Base-by-base conservation (phyloP, 441 rosid genomes). In the Croton laevigatus region DNA sequence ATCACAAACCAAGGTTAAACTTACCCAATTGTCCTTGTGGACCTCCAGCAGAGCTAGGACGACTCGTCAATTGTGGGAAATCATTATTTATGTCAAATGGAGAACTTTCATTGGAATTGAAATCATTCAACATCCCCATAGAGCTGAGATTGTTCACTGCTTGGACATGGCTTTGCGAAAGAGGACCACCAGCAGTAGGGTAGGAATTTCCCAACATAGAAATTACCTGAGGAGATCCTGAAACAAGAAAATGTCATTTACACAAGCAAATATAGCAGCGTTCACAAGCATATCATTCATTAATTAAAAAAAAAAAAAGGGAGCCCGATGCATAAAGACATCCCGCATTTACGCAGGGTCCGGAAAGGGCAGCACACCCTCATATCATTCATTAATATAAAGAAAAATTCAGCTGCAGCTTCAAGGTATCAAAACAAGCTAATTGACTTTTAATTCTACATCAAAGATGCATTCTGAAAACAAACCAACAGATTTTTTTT, bases 11-110 rank as follows among this genome's bases (percentile, higher is more conserved):
- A 54, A 14, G 62, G 55, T 45, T 73, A 71, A 52, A 65, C 13
- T 78, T 78, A 91, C 98, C 97, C 82, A 93, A 59, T 83, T 93
- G 99, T 71, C 98, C 97, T 82, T 93, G 99, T 76, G 93, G 88
- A 59, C 96, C 97, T 49, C 97, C 97, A 11, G 97, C 95, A 60
- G 98, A 96, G 78, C 78, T 87, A 76, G 99, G 98, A 38, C 91
- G 94, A 82, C 97, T 93, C 17, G 91, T 85, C 83, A 96, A 80
- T 81, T 83, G 91, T 64, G 99, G 99, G 72, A 96, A 96, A 76
- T 96, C 99, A 80, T 86, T 88, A 66, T 87, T 90, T 71, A 96
- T 96, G 81, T 96, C 97, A 60, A 90, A 96, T 2, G 97, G 97
- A 32, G 98, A 89, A 75, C 73, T 81, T 65, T 96, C 97, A 67